A percentile compares a stretch with the other conserved stretches of the same genome.
Evolutionary conservation across 2,329 filamentous ascomycete genomes (phyloP).

Genomic region (Berkeleyomyces rouxiae): DNA sequence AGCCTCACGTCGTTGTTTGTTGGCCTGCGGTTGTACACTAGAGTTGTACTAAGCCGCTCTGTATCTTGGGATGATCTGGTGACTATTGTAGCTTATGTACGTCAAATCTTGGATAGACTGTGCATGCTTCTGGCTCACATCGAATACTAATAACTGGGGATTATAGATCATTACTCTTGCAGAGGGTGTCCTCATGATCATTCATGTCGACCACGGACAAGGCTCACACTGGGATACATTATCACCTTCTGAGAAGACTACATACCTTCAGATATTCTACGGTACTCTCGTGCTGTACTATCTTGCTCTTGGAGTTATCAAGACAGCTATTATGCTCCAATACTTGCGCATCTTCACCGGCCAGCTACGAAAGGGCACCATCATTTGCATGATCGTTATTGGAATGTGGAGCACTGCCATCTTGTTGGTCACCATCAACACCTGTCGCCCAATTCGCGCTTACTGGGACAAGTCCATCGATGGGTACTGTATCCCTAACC

Average conservation of each 20-base stretch:
- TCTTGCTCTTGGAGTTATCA: constrained; percentile 15
- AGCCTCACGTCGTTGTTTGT: constrained; percentile 4
- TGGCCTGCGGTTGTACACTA: constrained; percentile 10
- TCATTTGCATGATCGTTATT: constrained; percentile 10
- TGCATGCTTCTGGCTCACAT: not conserved
- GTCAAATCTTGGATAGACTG: not conserved
- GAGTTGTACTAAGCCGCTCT: constrained; percentile 5
- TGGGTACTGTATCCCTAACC: constrained; percentile 14
- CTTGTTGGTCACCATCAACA: constrained; percentile 12
- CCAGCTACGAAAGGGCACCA: constrained; percentile 13
- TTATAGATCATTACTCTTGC: constrained; percentile 5
- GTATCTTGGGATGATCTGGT: constrained; percentile 9
- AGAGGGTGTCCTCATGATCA: constrained; percentile 12
- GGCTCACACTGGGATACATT: constrained; percentile 9
- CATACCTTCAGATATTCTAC: constrained; percentile 16
- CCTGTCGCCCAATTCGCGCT: constrained; percentile 13
- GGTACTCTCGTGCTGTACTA: constrained; percentile 17
- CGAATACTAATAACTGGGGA: not conserved
- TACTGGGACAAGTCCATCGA: constrained; percentile 13
- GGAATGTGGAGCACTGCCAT: constrained; percentile 13
- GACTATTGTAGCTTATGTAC: constrained; percentile 5
- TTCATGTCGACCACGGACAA: constrained; percentile 9
- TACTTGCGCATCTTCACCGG: constrained; percentile 18
- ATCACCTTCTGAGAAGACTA: not conserved
- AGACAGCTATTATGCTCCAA: constrained; percentile 19